Evolutionary conservation across 495 filamentous ascomycete genomes (phyloP), one percentile per base, ranked within the genome.

Genomic region (Penicillium ucsense): DNA sequence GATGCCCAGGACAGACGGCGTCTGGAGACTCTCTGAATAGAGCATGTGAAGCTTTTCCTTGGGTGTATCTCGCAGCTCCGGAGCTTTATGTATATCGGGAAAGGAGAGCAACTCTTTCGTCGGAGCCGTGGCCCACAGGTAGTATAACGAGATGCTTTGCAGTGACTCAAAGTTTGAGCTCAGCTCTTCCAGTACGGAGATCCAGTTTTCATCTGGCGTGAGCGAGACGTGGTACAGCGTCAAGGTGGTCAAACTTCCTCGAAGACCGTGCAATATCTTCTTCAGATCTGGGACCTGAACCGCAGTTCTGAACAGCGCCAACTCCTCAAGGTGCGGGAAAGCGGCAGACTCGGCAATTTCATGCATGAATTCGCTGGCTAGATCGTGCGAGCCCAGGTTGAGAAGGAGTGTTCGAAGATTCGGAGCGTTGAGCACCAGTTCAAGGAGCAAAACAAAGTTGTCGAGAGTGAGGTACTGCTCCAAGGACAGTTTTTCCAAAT

Each of bases 381-480:
- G 10, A 32, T 59, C 55, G 8, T 61, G 57, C 0, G 55, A 61
- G 8, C 57, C 60, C 9, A 63, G 39, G 20, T 59, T 61, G 0
- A 63, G 30, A 0, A 56, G 31, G 8, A 63, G 50, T 6, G 54
- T 59, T 8, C 49, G 49, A 10, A 63, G 51, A 34, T 55, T 58
- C 0, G 57, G 50, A 3, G 60, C 58, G 36, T 51, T 52, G 3
- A 63, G 46, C 6, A 61, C 55, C 29, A 63, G 42, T 12, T 61
- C 60, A 2, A 63, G 53, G 8, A 63, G 39, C 35, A 63, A 63
- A 0, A 50, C 48, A 9, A 61, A 61, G 28, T 58, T 63, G n/a
- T 63, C 57, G 7, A 61, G 46, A 3, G 57, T 61, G 8, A 63
- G 49, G 31, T 56, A 61, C 35, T 61, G 60, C 31, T 63, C 57